Evolutionary conservation across 345 rosid genomes (phyloP), one percentile per base, ranked within the genome.

Genomic region (Excoecaria agallocha): DNA sequence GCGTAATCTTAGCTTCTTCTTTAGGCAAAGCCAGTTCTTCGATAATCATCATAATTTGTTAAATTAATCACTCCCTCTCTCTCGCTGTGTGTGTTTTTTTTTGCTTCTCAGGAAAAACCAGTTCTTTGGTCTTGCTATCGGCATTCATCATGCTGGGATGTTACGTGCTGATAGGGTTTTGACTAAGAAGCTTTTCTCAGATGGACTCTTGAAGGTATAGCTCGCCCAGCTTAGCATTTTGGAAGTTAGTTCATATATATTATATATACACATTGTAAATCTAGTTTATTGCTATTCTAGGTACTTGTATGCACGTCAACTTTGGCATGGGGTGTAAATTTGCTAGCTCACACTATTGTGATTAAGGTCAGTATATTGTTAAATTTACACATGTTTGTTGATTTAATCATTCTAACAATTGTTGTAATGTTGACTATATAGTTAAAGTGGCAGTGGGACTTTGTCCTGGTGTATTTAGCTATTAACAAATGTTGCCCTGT

Each of bases 81-180:
- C n/a, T n/a, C n/a, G n/a, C n/a, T n/a, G n/a, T n/a, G n/a, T n/a
- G n/a, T n/a, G n/a, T n/a, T n/a, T n/a, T n/a, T n/a, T n/a, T n/a
- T n/a, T n/a, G n/a, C n/a, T n/a, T n/a, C n/a, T n/a, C n/a, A n/a
- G n/a, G n/a, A n/a, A n/a, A n/a, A n/a, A n/a, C n/a, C n/a, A n/a
- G n/a, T n/a, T n/a, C n/a, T 94, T 94, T 80, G 97, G 84, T 70
- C 71, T 43, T 69, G 97, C 89, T 10, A 35, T 87, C 64, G 98
- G 98, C 56, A 82, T 94, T 82, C 98, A 94, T 86, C 97, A 94
- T 81, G 98, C 98, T 76, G 98, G 98, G 77, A 94, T 94, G 97
- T 79, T 94, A 81, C 90, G 98, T 72, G 78, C 92, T 78, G 98
- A 94, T 79, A 87, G 98, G 80, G 90, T 92, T 79, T 90, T 94